Evolutionary conservation across 129 eudicot genomes (phyloP), one percentile per base, ranked within the genome.

Genomic region (Helichrysum umbraculigerum): DNA sequence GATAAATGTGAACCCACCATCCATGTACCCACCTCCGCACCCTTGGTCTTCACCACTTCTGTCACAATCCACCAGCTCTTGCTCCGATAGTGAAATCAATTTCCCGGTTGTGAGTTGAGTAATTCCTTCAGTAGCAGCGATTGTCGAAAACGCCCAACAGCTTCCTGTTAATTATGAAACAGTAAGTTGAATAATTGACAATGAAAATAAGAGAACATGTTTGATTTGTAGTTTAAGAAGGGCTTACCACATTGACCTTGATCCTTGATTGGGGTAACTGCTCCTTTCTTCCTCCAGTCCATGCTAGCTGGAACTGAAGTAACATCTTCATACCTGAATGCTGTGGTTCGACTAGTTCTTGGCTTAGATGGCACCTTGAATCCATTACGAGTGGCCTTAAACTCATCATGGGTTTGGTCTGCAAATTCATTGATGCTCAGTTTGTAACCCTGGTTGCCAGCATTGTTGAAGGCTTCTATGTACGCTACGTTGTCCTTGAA

Each of bases 81-180:
- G 96, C 79, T 91, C 97, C 0, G 93, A 91, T 28, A 91, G 62
- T 25, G 97, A 86, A 16, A 91, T 86, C 22, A 91, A 20, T 25
- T 84, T 76, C n/a, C 81, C 85, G 10, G 93, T 88, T 66, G 73
- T 88, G 56, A 91, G 78, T 19, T 84, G 81, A 76, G 85, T 88
- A 65, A 91, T 91, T 63, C 97, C 97, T 72, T 86, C 97, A 5
- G 85, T 85, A 5, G 83, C 91, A 17, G 75, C 93, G 20, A 91
- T 83, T 2, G 93, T 81, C 2, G 97, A 88, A 79, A 91, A 91
- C 39, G 93, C 89, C 97, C 97, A 91, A 66, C 93, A 91, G 80
- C 97, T 91, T 12, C 97, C 93, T 91, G 78, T 76, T 29, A 35
- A 70, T 68, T 16, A 28, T 2, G 29, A 3, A 34, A 39, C n/a